phyloP scores from a whole-genome alignment of 2,329 filamentous ascomycete genomes.

The Penicillium griseofulvum region DNA sequence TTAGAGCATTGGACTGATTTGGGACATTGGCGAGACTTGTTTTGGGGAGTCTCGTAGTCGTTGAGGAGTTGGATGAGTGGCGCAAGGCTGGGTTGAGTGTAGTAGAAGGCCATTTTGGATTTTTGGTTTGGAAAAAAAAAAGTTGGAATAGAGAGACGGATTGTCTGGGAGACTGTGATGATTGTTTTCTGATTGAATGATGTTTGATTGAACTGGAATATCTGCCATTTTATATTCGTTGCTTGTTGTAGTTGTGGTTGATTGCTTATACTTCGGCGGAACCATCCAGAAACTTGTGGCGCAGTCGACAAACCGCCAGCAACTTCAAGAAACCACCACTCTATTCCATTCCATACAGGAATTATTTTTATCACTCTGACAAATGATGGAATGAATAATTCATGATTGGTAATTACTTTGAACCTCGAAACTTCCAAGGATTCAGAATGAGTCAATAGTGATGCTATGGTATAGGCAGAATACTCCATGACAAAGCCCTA shows the following conservation, averaged over 20 bases:
- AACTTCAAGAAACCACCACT: constrained; percentile 6
- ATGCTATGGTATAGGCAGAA: not conserved
- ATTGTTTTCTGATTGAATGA: not conserved
- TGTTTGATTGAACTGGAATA: not conserved
- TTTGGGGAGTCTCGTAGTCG: constrained; percentile 39
- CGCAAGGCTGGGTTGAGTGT: constrained; percentile 38
- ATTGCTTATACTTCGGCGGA: constrained; percentile 12
- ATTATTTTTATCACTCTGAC: not conserved
- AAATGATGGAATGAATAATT: not conserved
- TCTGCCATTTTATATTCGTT: constrained; percentile 2
- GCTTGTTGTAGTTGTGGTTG: not conserved
- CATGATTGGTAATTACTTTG: not conserved
- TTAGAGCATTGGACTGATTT: constrained; percentile 8
- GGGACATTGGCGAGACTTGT: constrained; percentile 17
- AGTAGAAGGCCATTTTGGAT: constrained; percentile 41
- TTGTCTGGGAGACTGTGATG: not conserved
- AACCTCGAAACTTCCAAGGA: not conserved
- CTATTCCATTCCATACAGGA: not conserved
- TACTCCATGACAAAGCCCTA: not conserved
- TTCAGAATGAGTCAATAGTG: not conserved
- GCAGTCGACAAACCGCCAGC: constrained; percentile 14
- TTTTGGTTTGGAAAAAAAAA: not conserved
- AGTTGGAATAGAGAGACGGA: constrained; percentile 12
- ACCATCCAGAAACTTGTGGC: constrained; percentile 18
- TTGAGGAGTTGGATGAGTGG: constrained; percentile 46